Base-by-base conservation (phyloP, 2,329 filamentous ascomycete genomes). In the Myriangium duriaei region DNA sequence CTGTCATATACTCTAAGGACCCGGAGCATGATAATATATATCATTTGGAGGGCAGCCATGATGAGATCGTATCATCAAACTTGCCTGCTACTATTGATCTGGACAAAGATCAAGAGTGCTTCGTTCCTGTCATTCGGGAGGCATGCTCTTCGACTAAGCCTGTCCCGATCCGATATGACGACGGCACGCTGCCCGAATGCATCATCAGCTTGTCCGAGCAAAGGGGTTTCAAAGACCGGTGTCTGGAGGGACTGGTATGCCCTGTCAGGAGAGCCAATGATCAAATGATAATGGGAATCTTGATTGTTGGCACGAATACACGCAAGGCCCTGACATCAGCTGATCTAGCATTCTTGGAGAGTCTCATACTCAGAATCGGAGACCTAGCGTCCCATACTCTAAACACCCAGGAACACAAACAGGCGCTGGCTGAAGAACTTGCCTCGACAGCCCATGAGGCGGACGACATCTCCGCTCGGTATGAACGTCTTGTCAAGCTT, bases 1-100 rank as follows among this genome's bases (percentile, higher is more conserved):
- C 40, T 1, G 40, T 42, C n/a, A 24, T 45, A 3, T 45, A 45
- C 19, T 39, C 34, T 10, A 39, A 33, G n/a, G 16, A 14, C 5
- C 18, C 28, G 4, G 15, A 30, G 28, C 10, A 17, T 7, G 39
- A 41, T 3, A 17, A 26, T 11, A 26, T 33, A 5, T 41, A 38
- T 11, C 32, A 41, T 16, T 12, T 44, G 9, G 34, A 37, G 7
- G 32, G 39, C 11, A 32, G 29, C 15, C 28, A 33, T 19, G 40
- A 11, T 11, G 4, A 32, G 18, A 30, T 15, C 10, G 33, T 15
- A 19, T 38, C 24, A 30, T 24, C n/a, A 9, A 17, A 28, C 4
- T 24, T 39, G 4, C 30, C 36, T 6, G 36, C 29, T 1, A 39
- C 36, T 2, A 33, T 39, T n/a, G 36, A 39, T 21, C 29, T 39